Evolutionary conservation across 2,329 filamentous ascomycete species (phyloP).

Genomic region (Paecilomyces sp.): DNA sequence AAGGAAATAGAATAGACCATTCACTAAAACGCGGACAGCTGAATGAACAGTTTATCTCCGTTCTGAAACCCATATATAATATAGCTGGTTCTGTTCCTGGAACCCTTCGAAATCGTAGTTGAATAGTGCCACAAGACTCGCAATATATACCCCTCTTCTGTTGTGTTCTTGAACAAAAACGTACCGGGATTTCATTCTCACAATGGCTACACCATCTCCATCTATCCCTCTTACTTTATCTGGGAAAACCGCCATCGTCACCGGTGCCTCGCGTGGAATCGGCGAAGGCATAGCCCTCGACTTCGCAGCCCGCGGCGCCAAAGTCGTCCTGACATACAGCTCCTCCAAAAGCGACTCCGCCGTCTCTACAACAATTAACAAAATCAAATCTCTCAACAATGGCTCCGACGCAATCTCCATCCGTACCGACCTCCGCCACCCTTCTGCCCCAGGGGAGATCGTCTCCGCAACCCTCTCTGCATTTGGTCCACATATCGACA

Average conservation of each 20-base stretch:
- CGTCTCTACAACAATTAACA: slow-evolving; percentile 24
- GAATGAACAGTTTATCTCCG: no score
- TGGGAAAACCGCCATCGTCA: slow-evolving; percentile 41
- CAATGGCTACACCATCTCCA: not conserved
- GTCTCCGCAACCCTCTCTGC: slow-evolving; percentile 9
- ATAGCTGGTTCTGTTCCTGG: no score
- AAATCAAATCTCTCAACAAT: slow-evolving; percentile 28
- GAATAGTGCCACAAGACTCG: no score
- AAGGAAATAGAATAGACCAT: no score
- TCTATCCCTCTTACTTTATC: not conserved
- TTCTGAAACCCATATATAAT: no score
- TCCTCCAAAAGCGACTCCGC: slow-evolving; percentile 29
- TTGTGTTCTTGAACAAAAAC: no score
- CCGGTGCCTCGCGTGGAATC: slow-evolving; percentile 45
- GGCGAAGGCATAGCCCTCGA: slow-evolving; percentile 43
- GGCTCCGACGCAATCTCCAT: slow-evolving; percentile 29
- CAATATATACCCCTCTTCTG: no score
- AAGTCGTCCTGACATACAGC: slow-evolving; percentile 39
- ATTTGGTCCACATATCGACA: slow-evolving; percentile 16
- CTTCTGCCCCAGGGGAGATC: slow-evolving; percentile 6
- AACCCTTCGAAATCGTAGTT: no score
- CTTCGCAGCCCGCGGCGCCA: slow-evolving; percentile 41
- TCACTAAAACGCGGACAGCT: no score
- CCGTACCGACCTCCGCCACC: slow-evolving; percentile 31
- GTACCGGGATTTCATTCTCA: not conserved